These are phyloP conservation scores for Stephania cephalantha DNA, from an alignment of 164 flowering plant genomes.

Conservation along the genomic window DNA sequence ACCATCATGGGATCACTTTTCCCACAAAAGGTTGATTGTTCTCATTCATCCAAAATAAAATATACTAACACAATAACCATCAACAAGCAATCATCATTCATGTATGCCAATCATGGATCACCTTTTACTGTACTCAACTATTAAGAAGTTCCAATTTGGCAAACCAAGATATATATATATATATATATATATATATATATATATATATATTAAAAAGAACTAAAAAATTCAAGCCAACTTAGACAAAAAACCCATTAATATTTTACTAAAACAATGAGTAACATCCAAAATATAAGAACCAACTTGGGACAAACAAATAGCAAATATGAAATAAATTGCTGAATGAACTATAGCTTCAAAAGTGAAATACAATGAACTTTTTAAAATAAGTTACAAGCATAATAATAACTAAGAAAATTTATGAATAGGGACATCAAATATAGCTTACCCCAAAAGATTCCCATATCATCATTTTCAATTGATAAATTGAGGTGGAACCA, in stretches of 20 bases:
- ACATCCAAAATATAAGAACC: not conserved
- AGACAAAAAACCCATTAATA: not conserved
- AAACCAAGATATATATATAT: not conserved
- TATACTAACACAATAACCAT: too few relatives aligned
- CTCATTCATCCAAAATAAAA: too few relatives aligned
- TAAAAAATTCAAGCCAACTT: not conserved
- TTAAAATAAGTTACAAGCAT: not conserved
- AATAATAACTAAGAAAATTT: too few relatives aligned
- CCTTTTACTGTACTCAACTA: too few relatives aligned
- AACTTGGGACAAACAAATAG: not conserved
- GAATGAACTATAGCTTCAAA: not conserved
- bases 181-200: not conserved
- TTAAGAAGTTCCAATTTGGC: not conserved
- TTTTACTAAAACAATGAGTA: not conserved
- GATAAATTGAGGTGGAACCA: slow-evolving; percentile 79
- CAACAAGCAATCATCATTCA: too few relatives aligned
- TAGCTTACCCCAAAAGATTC: slow-evolving; percentile 90
- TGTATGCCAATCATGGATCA: too few relatives aligned
- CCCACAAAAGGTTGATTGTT: too few relatives aligned
- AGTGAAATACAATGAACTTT: not conserved
- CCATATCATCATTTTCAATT: slow-evolving; percentile 99
- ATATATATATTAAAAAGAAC: not conserved
- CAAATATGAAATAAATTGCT: not conserved
- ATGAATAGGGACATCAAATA: not conserved
- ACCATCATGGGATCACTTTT: too few relatives aligned